Conservation (phyloP, 2,329 filamentous ascomycete species). For the Xylaria sp. region DNA sequence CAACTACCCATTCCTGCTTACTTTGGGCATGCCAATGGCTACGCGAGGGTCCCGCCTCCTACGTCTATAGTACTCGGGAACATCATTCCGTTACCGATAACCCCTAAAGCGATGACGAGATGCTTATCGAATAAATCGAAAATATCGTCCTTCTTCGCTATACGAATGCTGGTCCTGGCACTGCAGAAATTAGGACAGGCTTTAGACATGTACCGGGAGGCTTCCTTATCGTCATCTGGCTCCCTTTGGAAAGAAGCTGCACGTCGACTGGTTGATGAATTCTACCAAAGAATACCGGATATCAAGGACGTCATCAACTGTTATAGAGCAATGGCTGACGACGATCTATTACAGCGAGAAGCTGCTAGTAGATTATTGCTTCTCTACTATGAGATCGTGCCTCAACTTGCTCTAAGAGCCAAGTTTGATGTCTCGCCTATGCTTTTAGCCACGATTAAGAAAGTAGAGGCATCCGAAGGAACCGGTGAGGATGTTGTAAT, state of each 20-base stretch:
- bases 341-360: conserved; percentile 75
- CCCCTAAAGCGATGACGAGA: conserved; percentile 74
- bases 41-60: conserved; percentile 73
- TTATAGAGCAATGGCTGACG: conserved; percentile 69
- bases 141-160: conserved; percentile 81
- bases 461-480: conserved; percentile 57
- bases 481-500: conserved; percentile 56
- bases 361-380: conserved; percentile 76
- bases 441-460: conserved; percentile 68
- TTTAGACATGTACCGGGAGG: conserved; percentile 61
- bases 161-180: conserved; percentile 76
- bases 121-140: conserved; percentile 79
- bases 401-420: conserved; percentile 76
- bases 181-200: conserved; percentile 75
- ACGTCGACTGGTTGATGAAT: conserved; percentile 70
- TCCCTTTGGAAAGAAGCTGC: conserved; percentile 71
- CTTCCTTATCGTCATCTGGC: conserved; percentile 40
- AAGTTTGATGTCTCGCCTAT: conserved; percentile 86
- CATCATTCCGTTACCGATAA: conserved; percentile 81
- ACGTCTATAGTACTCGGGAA: conserved; percentile 80
- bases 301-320: conserved; percentile 79
- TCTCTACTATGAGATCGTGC: conserved; percentile 83
- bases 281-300: conserved; percentile 76
- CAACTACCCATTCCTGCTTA: conserved; percentile 71
- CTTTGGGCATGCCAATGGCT: conserved; percentile 68